Evolutionary conservation across 176 grass and related monocot species (phyloP).

Genomic region (Aegilops bicornis): DNA sequence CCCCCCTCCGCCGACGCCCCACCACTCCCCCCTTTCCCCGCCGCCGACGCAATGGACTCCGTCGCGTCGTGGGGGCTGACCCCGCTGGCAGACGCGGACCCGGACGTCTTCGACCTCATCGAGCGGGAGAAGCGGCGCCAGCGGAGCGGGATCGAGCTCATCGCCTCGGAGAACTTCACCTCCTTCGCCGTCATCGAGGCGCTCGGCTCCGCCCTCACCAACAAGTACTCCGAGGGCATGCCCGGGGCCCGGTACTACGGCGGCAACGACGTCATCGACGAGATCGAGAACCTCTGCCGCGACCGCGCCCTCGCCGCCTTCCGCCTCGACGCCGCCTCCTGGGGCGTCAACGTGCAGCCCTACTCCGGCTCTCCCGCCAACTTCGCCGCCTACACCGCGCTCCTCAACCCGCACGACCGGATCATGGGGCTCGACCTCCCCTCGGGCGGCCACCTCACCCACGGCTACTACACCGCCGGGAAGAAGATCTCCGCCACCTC

Average conservation of each 20-base stretch:
- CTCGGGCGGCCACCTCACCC: conserved; percentile 85
- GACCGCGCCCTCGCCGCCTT: conserved; percentile 74
- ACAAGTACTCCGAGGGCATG: conserved; percentile 99
- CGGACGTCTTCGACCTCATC: conserved; percentile 66
- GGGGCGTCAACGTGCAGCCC: conserved; percentile 99
- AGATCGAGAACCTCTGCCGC: conserved; percentile 91
- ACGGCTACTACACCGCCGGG: conserved; percentile 90
- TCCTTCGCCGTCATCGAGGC: conserved; percentile 97
- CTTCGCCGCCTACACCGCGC: conserved; percentile 96
- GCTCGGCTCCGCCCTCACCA: conserved; percentile 83
- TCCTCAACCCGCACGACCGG: conserved; percentile 93
- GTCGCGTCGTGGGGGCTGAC: conserved; percentile 71
- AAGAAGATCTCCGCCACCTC: conserved; percentile 99
- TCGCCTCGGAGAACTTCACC: conserved; percentile 99
- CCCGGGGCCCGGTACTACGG: conserved; percentile 89
- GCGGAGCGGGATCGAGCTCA: conserved; percentile 94
- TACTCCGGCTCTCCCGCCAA: conserved; percentile 99
- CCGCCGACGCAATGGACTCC: conserved; percentile 58
- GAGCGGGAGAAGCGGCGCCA: conserved; percentile 95
- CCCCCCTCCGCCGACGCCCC: background rate
- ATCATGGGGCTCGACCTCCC: conserved; percentile 99
- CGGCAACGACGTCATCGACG: conserved; percentile 94
- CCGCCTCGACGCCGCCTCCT: conserved; percentile 55
- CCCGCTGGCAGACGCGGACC: conserved; percentile 57
- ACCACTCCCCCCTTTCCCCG: background rate